A percentile compares a stretch with the other conserved stretches of the same genome.
These are phyloP conservation scores for Geoglossum glabrum DNA, from an alignment of 495 filamentous ascomycete genomes.

Conservation along the genomic window DNA sequence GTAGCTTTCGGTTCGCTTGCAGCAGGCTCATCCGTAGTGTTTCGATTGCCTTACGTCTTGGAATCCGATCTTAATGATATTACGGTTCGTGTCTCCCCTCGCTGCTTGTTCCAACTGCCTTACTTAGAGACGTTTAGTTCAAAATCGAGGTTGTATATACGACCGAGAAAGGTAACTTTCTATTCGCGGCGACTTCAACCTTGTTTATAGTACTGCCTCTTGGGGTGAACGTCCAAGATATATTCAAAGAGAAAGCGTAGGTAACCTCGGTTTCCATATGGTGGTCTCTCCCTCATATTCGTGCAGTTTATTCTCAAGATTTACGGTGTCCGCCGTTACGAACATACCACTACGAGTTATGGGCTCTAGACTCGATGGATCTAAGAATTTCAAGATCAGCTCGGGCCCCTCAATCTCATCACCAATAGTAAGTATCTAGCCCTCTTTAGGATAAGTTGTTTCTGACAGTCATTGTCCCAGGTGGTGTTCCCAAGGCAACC, in stretches of 20 bases:
- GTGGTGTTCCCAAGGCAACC: slow-evolving; percentile 65
- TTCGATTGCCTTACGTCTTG: slow-evolving; percentile 67
- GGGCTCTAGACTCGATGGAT: slow-evolving; percentile 46
- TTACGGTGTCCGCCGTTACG: slow-evolving; percentile 65
- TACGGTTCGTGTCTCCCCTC: slow-evolving; percentile 22
- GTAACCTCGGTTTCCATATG: not conserved
- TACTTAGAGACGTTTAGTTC: not conserved
- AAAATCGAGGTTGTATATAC: slow-evolving; percentile 60
- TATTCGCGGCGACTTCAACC: slow-evolving; percentile 42
- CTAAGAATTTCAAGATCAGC: slow-evolving; percentile 44
- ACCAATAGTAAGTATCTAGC: slow-evolving; percentile 8
- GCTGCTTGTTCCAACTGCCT: not conserved
- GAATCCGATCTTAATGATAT: slow-evolving; percentile 59
- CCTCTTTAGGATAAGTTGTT: not conserved
- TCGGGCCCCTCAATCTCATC: slow-evolving; percentile 27
- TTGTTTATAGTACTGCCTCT: slow-evolving; percentile 55
- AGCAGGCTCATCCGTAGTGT: slow-evolving; percentile 24
- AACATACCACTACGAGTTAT: slow-evolving; percentile 54
- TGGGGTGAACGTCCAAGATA: slow-evolving; percentile 90
- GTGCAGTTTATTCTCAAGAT: slow-evolving; percentile 51
- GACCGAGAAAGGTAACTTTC: slow-evolving; percentile 51
- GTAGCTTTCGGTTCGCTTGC: slow-evolving; percentile 42
- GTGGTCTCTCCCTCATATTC: not conserved
- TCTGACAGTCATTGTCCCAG: not conserved
- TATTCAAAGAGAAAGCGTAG: slow-evolving; percentile 55